Evolutionary conservation across 495 filamentous ascomycete genomes (phyloP), one percentile per base, ranked within the genome.

Genomic region (Amphirosellinia nigrospora): DNA sequence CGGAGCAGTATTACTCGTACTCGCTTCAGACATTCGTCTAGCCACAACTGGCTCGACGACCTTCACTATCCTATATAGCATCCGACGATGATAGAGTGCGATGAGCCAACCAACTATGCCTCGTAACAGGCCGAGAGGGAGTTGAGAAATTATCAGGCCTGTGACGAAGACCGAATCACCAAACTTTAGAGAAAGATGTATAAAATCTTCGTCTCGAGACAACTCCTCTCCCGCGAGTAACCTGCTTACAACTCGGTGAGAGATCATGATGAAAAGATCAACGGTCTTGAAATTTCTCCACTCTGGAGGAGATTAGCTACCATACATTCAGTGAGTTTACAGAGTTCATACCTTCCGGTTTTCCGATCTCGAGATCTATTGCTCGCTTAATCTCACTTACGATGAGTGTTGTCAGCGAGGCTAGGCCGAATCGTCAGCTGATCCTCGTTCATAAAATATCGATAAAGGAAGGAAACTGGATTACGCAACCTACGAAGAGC

Each of bases 151-250:
- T 26, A 26, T 26, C 8, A 55, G 28, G 28, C n/a, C 52, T 1
- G 52, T 55, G 28, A 55, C 23, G 19, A 55, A 55, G 21, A 55
- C 23, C 13, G 52, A 55, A 55, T 30, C 52, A 34, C 52, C n/a
- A 55, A 55, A 26, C 52, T 26, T 32, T 5, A 55, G 41, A 15
- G 52, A 55, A 21, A 26, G n/a, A 13, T 32, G 52, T 3, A 55
- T 55, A 26, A 55, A 55, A 11, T 15, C 52, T 55, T 55, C 52
- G 23, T 55, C 52, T 15, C 28, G 52, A 55, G n/a, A 55, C 4
- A 55, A 11, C 52, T 55, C 52, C 13, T 55, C 52, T 3, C 52
- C 46, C n/a, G 23, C 46, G 6, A 52, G 46, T 2, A 52, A 9
- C 26, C 46, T 21, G 11, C 46, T 23, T 21, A 26, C 46, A 26